A percentile compares a stretch with the other conserved stretches of the same genome.
These are phyloP conservation scores for Cenococcum geophilum DNA, from an alignment of 495 filamentous ascomycete genomes.

Conservation along the genomic window DNA sequence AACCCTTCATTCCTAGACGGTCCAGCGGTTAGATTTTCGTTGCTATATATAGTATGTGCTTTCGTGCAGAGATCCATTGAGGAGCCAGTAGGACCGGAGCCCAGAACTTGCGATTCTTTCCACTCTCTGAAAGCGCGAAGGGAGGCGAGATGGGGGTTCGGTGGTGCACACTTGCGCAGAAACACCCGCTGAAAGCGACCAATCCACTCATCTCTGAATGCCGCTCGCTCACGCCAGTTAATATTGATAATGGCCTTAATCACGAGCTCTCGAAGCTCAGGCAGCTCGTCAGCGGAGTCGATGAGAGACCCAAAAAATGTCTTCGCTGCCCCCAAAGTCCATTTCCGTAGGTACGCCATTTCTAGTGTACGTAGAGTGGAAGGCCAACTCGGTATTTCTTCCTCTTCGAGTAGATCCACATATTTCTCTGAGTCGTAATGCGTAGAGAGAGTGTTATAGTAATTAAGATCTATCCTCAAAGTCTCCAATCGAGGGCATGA, in stretches of 20 bases:
- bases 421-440: constrained; percentile 62
- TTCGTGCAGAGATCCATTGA: no score
- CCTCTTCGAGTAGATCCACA: constrained; percentile 50
- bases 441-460: constrained; percentile 51
- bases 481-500: constrained; percentile 62
- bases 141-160: constrained; percentile 41
- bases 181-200: constrained; percentile 58
- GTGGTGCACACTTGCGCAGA: constrained; percentile 49
- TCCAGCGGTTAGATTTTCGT: constrained; percentile 4
- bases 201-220: constrained; percentile 67
- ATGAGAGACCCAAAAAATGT: constrained; percentile 71
- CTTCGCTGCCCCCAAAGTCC: constrained; percentile 56
- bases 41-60: constrained; percentile 2
- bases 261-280: constrained; percentile 56
- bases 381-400: constrained; percentile 71
- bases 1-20: background rate
- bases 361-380: constrained; percentile 60
- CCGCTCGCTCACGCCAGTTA: constrained; percentile 70
- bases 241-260: constrained; percentile 67
- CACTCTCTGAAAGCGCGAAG: constrained; percentile 30
- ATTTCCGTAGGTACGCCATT: constrained; percentile 66
- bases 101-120: constrained; percentile 16
- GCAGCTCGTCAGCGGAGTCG: constrained; percentile 56
- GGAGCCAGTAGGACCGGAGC: background rate
- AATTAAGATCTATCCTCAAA: constrained; percentile 67